A percentile compares a stretch with the other conserved stretches of the same genome.
These are phyloP conservation scores for Cyclotella choctawhatcheeana DNA, from an alignment of 108 stramenopile genomes.

Conservation along the genomic window DNA sequence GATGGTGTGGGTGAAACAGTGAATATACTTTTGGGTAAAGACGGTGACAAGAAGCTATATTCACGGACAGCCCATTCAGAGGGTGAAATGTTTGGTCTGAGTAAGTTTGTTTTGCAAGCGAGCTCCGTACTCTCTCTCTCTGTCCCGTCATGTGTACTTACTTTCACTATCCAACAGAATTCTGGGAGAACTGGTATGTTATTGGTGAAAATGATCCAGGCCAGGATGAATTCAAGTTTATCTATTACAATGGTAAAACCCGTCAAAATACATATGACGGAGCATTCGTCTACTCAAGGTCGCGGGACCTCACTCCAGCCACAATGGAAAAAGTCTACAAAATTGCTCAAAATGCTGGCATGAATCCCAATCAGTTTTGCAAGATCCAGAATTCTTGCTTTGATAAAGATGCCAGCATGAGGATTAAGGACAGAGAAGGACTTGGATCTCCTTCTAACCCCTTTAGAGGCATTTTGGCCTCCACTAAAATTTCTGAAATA, in stretches of 20 bases:
- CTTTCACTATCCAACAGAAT: slow-evolving; percentile 59
- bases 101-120: slow-evolving; percentile 56
- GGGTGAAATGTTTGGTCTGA: slow-evolving; percentile 93
- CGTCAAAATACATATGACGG: slow-evolving; percentile 97
- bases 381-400: slow-evolving; percentile 92
- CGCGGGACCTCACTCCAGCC: slow-evolving; percentile 71
- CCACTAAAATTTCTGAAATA: slow-evolving; percentile 84
- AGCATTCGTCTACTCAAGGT: slow-evolving; percentile 95
- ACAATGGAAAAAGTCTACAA: slow-evolving; percentile 86
- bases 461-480: slow-evolving; percentile 83
- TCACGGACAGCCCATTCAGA: slow-evolving; percentile 90
- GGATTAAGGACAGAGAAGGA: slow-evolving; percentile 35
- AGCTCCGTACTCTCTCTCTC: background rate
- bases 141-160: background rate
- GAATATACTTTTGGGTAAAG: slow-evolving; percentile 54
- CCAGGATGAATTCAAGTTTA: slow-evolving; percentile 90
- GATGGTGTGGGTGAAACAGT: slow-evolving; percentile 9
- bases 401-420: slow-evolving; percentile 33
- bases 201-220: slow-evolving; percentile 87
- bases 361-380: slow-evolving; percentile 93
- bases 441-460: slow-evolving; percentile 65
- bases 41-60: slow-evolving; percentile 69
- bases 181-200: slow-evolving; percentile 98
- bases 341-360: slow-evolving; percentile 90
- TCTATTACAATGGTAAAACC: slow-evolving; percentile 97